Base-by-base conservation (phyloP, 805 yeast genomes). In the Metschnikowia matae region DNA sequence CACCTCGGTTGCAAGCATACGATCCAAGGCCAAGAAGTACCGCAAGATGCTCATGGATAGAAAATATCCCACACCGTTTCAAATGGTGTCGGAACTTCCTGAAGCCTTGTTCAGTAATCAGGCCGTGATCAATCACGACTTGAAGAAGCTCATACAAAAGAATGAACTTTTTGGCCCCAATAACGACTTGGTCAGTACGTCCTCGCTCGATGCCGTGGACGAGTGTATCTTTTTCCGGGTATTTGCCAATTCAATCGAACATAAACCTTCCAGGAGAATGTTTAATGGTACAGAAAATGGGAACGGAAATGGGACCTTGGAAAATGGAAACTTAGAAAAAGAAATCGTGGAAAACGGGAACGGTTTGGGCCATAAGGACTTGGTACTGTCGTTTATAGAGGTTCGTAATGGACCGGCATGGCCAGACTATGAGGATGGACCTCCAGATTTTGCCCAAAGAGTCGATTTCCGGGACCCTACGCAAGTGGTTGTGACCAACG, bases 381-480 rank as follows among this genome's bases (percentile, higher is more conserved):
- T 29, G 21, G 34, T 40, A 2, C 34, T 26, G 39, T 65, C 77
- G 0, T 62, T 66, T 3, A 63, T 74, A 3, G 79, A 75, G 51
- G 67, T 73, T 0, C 57, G 78, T 40, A 75, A 74, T 56, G 75
- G 75, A 3, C 73, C 72, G 11, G 53, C 63, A 8, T 73, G 78
- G 78, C 62, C 66, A 13, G 66, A 60, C 13, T 68, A 66, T 31
- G 73, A 71, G 20, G 75, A 69, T n/a, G 75, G 70, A 21, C 61
- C 59, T 4, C 62, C 69, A 15, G 69, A 63, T 17, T 63, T 65
- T 38, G 67, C 69, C 46, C 71, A 69, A 48, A 60, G 61, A 17
- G 55, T 73, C 2, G 85, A 83, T 32, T 75, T 78, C 48, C 70
- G 69, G 40, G 68, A 69, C 48, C 76, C 79, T 6, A 73, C 78